Evolutionary conservation across 371 early-diverging fungal species (phyloP), one percentile per base, ranked within the genome.

Genomic region (Syncephalastrum sp.): DNA sequence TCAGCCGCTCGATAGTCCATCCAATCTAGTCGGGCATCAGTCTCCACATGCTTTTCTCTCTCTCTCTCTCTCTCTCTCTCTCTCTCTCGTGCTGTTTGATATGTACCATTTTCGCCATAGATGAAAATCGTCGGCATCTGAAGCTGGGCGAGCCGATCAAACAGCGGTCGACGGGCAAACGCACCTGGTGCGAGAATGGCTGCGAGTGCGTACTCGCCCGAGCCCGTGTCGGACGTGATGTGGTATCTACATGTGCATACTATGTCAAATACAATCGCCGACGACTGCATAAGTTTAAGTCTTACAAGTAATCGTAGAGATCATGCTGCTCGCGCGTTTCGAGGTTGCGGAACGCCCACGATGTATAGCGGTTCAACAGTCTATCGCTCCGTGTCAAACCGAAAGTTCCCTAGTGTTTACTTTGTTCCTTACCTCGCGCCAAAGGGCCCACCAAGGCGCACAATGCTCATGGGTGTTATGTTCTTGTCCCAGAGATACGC

Each of bases 1-100:
- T 85, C 80, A 27, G 91, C 95, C 16, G 86, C 84, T n/a, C 75
- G 70, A 56, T 82, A 82, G 62, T 95, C 94, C 94, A 96, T 95
- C 95, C 95, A 96, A 80, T 96, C 97, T 47, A 67, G 61, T 33
- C n/a, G 13, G 6, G 27, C 5, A 14, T 7, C 45, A 51, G 16
- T 16, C 25, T n/a, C 38, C 38, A 51, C 25, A 29, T 16, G 51
- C 4, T 15, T 27, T 47, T 48, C 10, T 13, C 52, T 51, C 19
- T 54, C 16, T 15, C 45, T 4, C 15, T 13, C 52, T 51, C 41
- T 15, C 45, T 4, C 15, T 27, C 45, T 48, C 10, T 13, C 52
- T 51, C 41, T 54, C 27, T 15, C 45, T 4, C 15, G 21, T 21
- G 21, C 21, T 42, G 25, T 2, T 10, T 10, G 52, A 49, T 10